Evolutionary conservation across 116 monocot genomes (phyloP).

Genomic region (Trichopus zeylanicus): DNA sequence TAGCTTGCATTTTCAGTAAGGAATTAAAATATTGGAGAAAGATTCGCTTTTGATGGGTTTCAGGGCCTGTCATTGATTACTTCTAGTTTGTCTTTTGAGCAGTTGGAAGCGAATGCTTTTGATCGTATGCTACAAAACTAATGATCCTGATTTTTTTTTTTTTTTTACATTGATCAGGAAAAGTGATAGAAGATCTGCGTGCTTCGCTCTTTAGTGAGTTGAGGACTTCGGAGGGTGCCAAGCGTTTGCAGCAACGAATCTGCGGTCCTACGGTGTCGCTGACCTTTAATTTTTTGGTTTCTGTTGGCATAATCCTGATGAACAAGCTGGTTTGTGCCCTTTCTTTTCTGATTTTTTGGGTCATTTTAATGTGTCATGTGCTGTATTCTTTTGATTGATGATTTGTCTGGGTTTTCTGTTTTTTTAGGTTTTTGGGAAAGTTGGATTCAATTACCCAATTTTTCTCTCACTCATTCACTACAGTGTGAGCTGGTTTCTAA

Average conservation of each 20-base stretch:
- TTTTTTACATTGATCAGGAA: conserved; percentile 24
- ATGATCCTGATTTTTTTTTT: neutral
- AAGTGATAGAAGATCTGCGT: conserved; percentile 47
- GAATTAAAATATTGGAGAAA: too few species aligned
- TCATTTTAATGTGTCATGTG: neutral
- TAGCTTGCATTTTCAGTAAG: neutral
- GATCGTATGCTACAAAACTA: neutral
- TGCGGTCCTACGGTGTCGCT: conserved; percentile 70
- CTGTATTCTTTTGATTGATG: neutral
- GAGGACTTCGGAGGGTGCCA: conserved; percentile 70
- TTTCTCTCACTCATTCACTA: conserved; percentile 81
- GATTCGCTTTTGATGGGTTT: too few species aligned
- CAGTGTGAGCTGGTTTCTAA: conserved; percentile 55
- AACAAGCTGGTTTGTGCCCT: conserved; percentile 58
- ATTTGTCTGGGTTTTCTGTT: neutral
- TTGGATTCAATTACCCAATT: conserved; percentile 84
- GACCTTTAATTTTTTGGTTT: conserved; percentile 76
- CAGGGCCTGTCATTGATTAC: too few species aligned
- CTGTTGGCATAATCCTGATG: conserved; percentile 77
- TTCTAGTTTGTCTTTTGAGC: neutral
- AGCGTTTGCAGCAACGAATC: conserved; percentile 59
- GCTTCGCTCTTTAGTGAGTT: conserved; percentile 63
- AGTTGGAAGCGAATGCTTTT: neutral
- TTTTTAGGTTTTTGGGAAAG: conserved; percentile 72
- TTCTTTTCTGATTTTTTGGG: neutral